Base-by-base conservation (phyloP, 495 filamentous ascomycete genomes). In the Rhizodiscina lignyota region DNA sequence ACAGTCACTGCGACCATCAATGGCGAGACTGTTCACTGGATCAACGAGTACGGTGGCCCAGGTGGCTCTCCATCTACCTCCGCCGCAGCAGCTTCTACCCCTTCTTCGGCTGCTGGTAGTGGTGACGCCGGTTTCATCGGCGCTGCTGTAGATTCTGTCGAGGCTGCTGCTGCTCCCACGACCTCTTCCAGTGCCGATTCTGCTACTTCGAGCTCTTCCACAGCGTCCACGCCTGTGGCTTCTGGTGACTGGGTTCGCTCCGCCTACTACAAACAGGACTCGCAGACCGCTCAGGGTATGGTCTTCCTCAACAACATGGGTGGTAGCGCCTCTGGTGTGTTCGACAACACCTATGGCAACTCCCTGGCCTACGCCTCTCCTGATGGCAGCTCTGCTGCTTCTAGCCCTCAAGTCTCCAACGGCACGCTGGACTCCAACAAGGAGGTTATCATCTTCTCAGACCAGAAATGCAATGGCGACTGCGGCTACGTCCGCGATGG, bases 251-350 rank as follows among this genome's bases (percentile, higher is more conserved):
- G 61, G 60, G 34, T 18, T 15, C 61, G 56, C 12, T 41, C 55
- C 19, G 72, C 58, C 12, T 80, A 71, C 54, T 83, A 76, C 49
- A 49, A 67, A 44, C 58, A 75, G 2, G 50, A 44, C 1, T 37
- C 50, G 2, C 60, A 63, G 19, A 53, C 46, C 18, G 51, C 62
- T 1, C 52, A 73, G 1, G 76, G 74, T 4, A 43, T 84, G 2
- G 64, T 62, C 17, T 83, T 83, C 57, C 56, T 83, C 17, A 75
- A 69, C 38, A 73, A 79, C 51, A 51, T 60, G 28, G 77, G 75
- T 40, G 68, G 68, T 30, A 48, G 60, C 3, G 56, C 64, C 1
- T 79, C 75, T 18, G 73, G 75, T 13, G 58, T 56, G 21, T 78
- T 59, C 35, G 66, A 73, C 32, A 52, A 61, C 35, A 56, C 55